Evolutionary conservation across 306 rosid species (phyloP), one percentile per base, ranked within the genome.

Genomic region (Dalbergia oliveri): DNA sequence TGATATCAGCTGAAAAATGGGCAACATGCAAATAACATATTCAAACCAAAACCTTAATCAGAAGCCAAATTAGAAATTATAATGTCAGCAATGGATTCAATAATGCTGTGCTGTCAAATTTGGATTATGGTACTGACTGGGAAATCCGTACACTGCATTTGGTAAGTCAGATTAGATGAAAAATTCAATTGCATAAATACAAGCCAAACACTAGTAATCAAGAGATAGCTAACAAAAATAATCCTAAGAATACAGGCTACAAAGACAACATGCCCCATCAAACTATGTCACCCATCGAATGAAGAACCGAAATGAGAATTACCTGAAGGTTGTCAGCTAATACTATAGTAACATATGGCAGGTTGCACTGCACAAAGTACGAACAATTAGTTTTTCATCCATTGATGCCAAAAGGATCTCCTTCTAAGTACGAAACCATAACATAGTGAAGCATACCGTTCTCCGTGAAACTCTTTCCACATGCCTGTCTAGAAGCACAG

Each of bases 291-390:
- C 44, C 5, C 50, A 82, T 65, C 23, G 39, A 49, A 50, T 79
- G n/a, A 35, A 63, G 15, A n/a, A 85, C 35, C 58, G 7, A 71
- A 73, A 79, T 7, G 73, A 73, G 69, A 78, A 54, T 84, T 67
- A 95, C 99, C 99, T 90, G 97, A 69, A 95, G 86, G 84, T 91
- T 95, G 84, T 83, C 85, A 1, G 99, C 97, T 76, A 95, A 34
- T 33, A 95, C 97, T 82, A 89, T 68, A 50, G 94, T 88, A 81
- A 90, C 94, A 85, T 95, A 95, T 10, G 97, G 86, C 71, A 93
- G 82, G 78, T 95, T 95, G 94, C 99, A 95, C 99, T 95, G 98
- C 86, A 89, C 34, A 85, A 81, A 67, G 66, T 60, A 69, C 43
- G 59, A 34, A 60, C 11, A 80, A 34, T 82, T 61, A 83, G 87